These are phyloP conservation scores for Ramularia endophylla DNA, from an alignment of 2,329 filamentous ascomycete genomes.

Conservation along the genomic window DNA sequence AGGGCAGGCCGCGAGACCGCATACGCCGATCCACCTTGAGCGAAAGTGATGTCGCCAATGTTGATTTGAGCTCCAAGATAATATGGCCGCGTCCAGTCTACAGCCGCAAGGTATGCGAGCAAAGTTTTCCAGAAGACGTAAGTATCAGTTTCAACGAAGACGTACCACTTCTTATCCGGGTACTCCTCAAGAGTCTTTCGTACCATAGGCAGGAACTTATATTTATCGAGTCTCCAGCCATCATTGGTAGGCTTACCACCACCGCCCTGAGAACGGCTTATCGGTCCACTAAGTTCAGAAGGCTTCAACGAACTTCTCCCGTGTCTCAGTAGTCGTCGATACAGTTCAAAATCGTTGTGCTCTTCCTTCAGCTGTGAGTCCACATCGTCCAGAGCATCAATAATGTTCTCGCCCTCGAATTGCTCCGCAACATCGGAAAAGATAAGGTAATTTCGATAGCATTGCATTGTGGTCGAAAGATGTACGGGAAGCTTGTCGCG, in stretches of 20 bases:
- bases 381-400: conserved; percentile 33
- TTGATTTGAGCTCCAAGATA: conserved; percentile 37
- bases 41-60: conserved; percentile 33
- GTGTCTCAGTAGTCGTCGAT: conserved; percentile 29
- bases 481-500: conserved; percentile 51
- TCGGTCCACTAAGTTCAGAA: conserved; percentile 10
- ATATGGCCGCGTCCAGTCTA: conserved; percentile 37
- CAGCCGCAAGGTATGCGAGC: conserved; percentile 34
- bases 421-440: conserved; percentile 54
- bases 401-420: conserved; percentile 38
- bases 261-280: no score
- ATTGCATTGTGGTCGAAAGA: conserved; percentile 49
- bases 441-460: conserved; percentile 51
- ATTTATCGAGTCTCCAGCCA: conserved; percentile 37
- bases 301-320: conserved; percentile 27
- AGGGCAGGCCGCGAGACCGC: conserved; percentile 36
- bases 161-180: conserved; percentile 51
- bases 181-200: no score
- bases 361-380: conserved; percentile 24
- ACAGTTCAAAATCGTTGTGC: conserved; percentile 33
- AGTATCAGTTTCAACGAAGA: conserved; percentile 55
- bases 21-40: conserved; percentile 38
- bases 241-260: no score
- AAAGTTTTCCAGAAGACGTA: conserved; percentile 48
- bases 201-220: conserved; percentile 49